These are phyloP conservation scores for Dionaea muscipula DNA, from an alignment of 179 eudicot species.

Conservation along the genomic window DNA sequence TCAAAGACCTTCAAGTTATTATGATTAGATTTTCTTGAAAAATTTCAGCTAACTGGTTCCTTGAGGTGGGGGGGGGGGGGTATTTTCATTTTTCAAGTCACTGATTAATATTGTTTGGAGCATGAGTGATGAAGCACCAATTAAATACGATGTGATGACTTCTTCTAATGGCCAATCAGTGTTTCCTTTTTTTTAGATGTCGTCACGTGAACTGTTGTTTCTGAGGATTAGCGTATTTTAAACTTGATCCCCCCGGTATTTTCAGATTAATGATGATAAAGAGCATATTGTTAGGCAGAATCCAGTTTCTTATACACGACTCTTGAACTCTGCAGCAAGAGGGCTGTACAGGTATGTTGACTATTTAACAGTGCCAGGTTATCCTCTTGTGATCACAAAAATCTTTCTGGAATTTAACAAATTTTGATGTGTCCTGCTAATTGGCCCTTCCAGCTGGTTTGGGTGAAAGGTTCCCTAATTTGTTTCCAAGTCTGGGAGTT, in stretches of 20 bases:
- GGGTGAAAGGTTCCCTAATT: not conserved
- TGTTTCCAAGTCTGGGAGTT: not conserved
- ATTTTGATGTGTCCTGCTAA: not conserved
- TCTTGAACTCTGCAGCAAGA: slow-evolving; percentile 52
- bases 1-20: no score
- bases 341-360: slow-evolving; percentile 68
- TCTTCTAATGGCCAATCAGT: no score
- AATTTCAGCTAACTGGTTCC: no score
- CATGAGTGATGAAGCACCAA: no score
- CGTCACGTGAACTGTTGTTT: not conserved
- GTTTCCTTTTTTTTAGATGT: not conserved
- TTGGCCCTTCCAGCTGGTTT: not conserved
- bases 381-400: not conserved
- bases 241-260: not conserved
- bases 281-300: slow-evolving; percentile 47
- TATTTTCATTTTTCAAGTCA: no score
- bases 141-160: no score
- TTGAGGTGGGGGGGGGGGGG: no score
- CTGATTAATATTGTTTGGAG: no score
- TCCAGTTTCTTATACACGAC: slow-evolving; percentile 49
- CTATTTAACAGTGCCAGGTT: slow-evolving; percentile 1
- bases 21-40: no score
- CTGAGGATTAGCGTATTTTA: not conserved
- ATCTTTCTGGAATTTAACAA: not conserved
- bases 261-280: slow-evolving; percentile 55